Conservation (phyloP, 129 eudicot species). For the Flaveria trinervia region DNA sequence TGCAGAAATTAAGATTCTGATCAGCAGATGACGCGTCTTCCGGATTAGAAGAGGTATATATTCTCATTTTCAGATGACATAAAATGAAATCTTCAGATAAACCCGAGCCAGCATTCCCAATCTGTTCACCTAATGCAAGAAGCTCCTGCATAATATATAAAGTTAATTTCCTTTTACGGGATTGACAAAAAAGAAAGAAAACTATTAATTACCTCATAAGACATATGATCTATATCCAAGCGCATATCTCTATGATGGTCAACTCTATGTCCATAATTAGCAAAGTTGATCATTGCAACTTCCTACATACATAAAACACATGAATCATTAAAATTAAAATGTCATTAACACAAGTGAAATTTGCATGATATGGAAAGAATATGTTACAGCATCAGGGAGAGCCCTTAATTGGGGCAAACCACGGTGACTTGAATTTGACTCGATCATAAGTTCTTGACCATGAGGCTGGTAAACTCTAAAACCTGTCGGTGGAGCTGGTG, state of each 20-base stretch:
- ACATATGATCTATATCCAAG: slow-evolving; percentile 93
- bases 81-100: slow-evolving; percentile 61
- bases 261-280: slow-evolving; percentile 52
- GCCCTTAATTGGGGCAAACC: slow-evolving; percentile 68
- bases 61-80: slow-evolving; percentile 52
- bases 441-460: slow-evolving; percentile 51
- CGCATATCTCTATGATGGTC: slow-evolving; percentile 98
- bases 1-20: slow-evolving; percentile 60
- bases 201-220: slow-evolving; percentile 73
- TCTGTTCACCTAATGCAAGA: slow-evolving; percentile 92
- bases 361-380: slow-evolving; percentile 5
- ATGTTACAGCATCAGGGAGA: slow-evolving; percentile 78
- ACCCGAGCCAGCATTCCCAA: slow-evolving; percentile 77
- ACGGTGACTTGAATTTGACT: slow-evolving; percentile 56
- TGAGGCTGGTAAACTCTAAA: slow-evolving; percentile 61
- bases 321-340: not conserved
- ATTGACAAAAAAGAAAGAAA: slow-evolving; percentile 10
- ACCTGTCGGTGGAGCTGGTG: slow-evolving; percentile 54
- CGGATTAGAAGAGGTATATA: slow-evolving; percentile 37
- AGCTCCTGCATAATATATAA: slow-evolving; percentile 61
- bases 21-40: slow-evolving; percentile 43
- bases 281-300: slow-evolving; percentile 64
- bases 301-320: slow-evolving; percentile 40
- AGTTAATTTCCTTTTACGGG: not conserved
- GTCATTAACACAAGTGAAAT: not conserved